phyloP scores from a whole-genome alignment of 208 protist species.

The Acanthamoeba comandoni region DNA sequence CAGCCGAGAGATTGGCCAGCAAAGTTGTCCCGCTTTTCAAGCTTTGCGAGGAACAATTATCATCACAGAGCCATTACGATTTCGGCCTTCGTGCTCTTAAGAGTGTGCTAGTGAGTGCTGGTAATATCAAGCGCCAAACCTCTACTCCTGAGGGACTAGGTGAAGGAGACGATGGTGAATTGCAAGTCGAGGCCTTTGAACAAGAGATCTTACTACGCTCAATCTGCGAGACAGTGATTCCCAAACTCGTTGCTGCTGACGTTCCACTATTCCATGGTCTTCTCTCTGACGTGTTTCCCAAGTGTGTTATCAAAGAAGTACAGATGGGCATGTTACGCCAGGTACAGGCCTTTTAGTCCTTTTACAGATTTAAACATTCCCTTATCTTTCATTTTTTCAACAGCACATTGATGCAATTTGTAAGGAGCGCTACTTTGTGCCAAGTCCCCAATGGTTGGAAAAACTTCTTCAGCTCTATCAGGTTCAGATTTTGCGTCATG shows the following conservation, averaged over 20 bases:
- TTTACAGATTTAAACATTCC: not conserved
- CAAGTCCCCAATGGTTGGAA: slow-evolving; percentile 93
- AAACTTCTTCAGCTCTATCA: slow-evolving; percentile 98
- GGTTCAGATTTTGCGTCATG: slow-evolving; percentile 97
- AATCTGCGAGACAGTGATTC: slow-evolving; percentile 96
- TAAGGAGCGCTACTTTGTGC: slow-evolving; percentile 85
- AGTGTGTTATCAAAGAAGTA: not conserved
- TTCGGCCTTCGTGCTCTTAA: slow-evolving; percentile 99
- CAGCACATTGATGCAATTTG: slow-evolving; percentile 91
- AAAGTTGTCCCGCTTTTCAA: slow-evolving; percentile 99
- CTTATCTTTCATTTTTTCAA: not conserved
- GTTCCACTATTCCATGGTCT: slow-evolving; percentile 94
- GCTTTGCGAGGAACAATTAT: slow-evolving; percentile 97
- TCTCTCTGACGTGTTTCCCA: slow-evolving; percentile 97
- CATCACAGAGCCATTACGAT: slow-evolving; percentile 99
- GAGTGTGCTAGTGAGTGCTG: slow-evolving; percentile 97
- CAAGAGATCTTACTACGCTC: slow-evolving; percentile 94
- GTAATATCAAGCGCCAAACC: slow-evolving; percentile 93
- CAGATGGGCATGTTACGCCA: slow-evolving; percentile 19
- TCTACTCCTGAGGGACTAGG: not conserved
- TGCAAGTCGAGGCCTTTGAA: slow-evolving; percentile 81
- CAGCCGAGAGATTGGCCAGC: slow-evolving; percentile 94
- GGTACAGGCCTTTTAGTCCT: too few relatives aligned
- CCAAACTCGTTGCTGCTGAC: slow-evolving; percentile 97
- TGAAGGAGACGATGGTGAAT: slow-evolving; percentile 25